These are phyloP conservation scores for Globisporangium recalcitrans DNA, from an alignment of 352 stramenopile species.

Conservation along the genomic window DNA sequence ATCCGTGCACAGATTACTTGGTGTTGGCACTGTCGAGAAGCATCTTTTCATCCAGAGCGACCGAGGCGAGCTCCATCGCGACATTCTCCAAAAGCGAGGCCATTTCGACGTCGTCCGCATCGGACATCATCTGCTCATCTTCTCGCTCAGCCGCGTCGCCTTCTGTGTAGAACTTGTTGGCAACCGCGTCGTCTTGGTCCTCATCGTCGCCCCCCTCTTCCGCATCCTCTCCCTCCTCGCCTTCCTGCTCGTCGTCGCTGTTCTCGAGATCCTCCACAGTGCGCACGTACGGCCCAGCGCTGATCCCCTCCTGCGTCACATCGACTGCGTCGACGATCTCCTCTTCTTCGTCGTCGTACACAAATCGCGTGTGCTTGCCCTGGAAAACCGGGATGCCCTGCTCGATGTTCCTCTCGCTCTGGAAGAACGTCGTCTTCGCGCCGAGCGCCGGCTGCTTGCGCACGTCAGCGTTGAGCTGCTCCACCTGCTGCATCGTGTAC, in stretches of 20 bases:
- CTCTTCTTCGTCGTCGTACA: conserved; percentile 72
- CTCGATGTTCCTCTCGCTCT: conserved; percentile 50
- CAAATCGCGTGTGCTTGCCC: conserved; percentile 73
- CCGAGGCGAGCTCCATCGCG: conserved; percentile 62
- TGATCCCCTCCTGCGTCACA: conserved; percentile 51
- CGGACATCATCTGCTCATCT: conserved; percentile 11
- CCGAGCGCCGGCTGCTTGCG: conserved; percentile 43
- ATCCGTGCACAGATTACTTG: not conserved
- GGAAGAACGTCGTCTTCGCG: conserved; percentile 55
- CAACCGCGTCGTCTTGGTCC: conserved; percentile 15
- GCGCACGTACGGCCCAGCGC: conserved; percentile 44
- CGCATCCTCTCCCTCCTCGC: conserved; percentile 30
- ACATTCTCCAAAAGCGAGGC: conserved; percentile 55
- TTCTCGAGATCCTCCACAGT: conserved; percentile 56
- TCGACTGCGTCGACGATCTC: conserved; percentile 63
- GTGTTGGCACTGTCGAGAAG: conserved; percentile 19
- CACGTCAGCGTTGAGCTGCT: conserved; percentile 60
- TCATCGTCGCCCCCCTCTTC: conserved; percentile 27
- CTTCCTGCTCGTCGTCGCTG: conserved; percentile 32
- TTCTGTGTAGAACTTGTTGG: conserved; percentile 17
- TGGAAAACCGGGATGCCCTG: conserved; percentile 67
- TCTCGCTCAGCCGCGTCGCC: conserved; percentile 20
- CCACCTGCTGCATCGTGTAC: conserved; percentile 56
- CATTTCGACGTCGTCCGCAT: conserved; percentile 30
- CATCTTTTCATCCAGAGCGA: conserved; percentile 41